A percentile compares a stretch with the other conserved stretches of the same genome.
phyloP scores from a whole-genome alignment of 2,329 filamentous ascomycete species.

The Penicillium thymicola region DNA sequence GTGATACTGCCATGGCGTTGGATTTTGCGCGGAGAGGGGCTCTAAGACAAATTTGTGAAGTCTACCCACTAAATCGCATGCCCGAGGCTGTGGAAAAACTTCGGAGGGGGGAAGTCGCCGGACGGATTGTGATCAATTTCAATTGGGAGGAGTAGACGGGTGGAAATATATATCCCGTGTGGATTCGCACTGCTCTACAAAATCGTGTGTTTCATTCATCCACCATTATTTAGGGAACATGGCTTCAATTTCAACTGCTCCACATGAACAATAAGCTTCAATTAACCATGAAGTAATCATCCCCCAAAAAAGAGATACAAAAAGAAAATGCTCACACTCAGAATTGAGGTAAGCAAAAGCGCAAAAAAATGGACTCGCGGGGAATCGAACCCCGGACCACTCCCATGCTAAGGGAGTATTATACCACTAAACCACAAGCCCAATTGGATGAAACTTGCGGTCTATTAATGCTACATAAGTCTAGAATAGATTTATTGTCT shows the following conservation, averaged over 20 bases:
- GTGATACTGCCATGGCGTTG: conserved; percentile 33
- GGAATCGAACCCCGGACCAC: conserved; percentile 50
- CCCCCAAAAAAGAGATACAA: not conserved
- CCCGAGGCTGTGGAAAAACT: conserved; percentile 53
- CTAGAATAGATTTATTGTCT: too few species aligned
- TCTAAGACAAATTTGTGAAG: conserved; percentile 50
- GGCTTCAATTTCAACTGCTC: not conserved
- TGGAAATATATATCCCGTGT: not conserved
- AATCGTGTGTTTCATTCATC: not conserved
- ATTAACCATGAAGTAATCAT: too few species aligned
- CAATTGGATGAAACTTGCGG: conserved; percentile 5
- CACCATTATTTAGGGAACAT: not conserved
- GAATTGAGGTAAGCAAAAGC: not conserved
- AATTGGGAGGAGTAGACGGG: conserved; percentile 31
- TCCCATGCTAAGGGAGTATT: conserved; percentile 48
- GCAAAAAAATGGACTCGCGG: conserved; percentile 42
- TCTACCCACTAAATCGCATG: conserved; percentile 47
- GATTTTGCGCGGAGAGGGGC: conserved; percentile 50
- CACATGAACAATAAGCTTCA: too few species aligned
- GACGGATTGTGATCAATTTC: conserved; percentile 54
- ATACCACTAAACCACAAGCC: conserved; percentile 47
- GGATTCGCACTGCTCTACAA: not conserved
- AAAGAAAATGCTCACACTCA: conserved; percentile 5
- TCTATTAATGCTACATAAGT: not conserved
- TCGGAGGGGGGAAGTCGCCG: conserved; percentile 50